Base-by-base conservation (phyloP, 768 basidiomycete species). In the Mycena metata region DNA sequence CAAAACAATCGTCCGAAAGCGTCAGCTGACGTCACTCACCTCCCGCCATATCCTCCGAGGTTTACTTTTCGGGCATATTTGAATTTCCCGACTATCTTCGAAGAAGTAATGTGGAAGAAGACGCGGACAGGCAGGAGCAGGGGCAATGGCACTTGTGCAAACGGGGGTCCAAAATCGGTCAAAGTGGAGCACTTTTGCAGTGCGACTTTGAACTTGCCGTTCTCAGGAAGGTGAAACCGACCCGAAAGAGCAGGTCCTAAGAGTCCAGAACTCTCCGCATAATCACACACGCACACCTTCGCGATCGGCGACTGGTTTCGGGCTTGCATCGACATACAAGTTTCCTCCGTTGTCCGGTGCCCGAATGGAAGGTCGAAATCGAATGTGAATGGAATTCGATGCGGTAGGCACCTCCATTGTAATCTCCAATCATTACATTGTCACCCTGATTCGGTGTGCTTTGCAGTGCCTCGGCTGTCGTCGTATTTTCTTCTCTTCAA, bases 391-490 rank as follows among this genome's bases (percentile, higher is more conserved):
- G n/a, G n/a, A n/a, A 30, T 30, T 50, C 10, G 58, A 64, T 23
- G 55, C 61, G 51, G 61, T 67, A 58, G 39, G 39, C 39, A 63
- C 52, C 52, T 71, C 69, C 69, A 71, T 71, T 71, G 58, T 45
- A 45, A 71, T 71, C 70, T 71, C 52, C 35, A 45, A 71, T 71
- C 70, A 63, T 52, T 54, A 10, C 30, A 64, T 64, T 69, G 67
- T 63, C 45, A 47, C n/a, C 65, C 51, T 62, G 33, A 63, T 62
- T 62, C 26, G 49, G 56, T 33, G 56, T 33, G 39, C 39, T 10
- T 39, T 39, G 39, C 39, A 39, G 39, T 39, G 39, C 39, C 39
- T 15, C 39, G 39, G 39, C 39, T 39, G 10, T 39, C 39, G 39
- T 39, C 39, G 39, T 39, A 39, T 39, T 39, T 39, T 39, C 45